Percentiles rank a stretch among this genome's conserved stretches.
Evolutionary conservation across 371 early-diverging fungal species (phyloP).

Genomic region (Basidiobolus meristosporus): DNA sequence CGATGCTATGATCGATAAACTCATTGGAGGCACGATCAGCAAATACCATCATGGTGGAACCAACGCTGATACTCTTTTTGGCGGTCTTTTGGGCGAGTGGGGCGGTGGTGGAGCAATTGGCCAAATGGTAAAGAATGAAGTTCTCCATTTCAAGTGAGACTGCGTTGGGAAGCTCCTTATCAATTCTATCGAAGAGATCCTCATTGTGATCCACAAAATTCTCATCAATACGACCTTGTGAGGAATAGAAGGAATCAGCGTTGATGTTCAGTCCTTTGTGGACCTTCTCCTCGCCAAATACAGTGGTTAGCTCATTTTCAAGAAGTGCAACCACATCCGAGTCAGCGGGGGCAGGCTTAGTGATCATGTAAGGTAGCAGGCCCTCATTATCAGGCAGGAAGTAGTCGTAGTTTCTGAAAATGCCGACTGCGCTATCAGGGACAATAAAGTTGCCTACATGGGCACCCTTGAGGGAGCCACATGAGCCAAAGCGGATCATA

Average conservation of each 20-base stretch:
- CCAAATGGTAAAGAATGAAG: constrained; percentile 69
- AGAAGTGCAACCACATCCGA: too few relatives aligned
- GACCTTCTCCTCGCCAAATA: too few relatives aligned
- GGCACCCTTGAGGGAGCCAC: constrained; percentile 56
- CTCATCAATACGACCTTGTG: constrained; percentile 67
- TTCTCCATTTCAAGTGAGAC: constrained; percentile 85
- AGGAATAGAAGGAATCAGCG: constrained; percentile 79
- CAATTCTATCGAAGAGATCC: constrained; percentile 22
- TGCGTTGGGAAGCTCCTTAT: constrained; percentile 25
- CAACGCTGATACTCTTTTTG: constrained; percentile 50
- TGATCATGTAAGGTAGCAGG: too few relatives aligned
- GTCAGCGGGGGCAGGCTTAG: too few relatives aligned
- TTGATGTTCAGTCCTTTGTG: constrained; percentile 71
- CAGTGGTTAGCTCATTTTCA: too few relatives aligned
- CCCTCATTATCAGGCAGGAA: too few relatives aligned
- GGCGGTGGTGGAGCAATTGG: constrained; percentile 16
- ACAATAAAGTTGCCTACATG: constrained; percentile 54
- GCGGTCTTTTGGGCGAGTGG: constrained; percentile 3
- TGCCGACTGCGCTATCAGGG: constrained; percentile 44
- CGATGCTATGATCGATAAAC: constrained; percentile 48
- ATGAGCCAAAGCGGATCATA: constrained; percentile 79
- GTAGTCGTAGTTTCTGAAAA: constrained; percentile 60
- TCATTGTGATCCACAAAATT: constrained; percentile 66
- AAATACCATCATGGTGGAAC: constrained; percentile 76
- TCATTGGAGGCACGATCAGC: constrained; percentile 52